These are phyloP conservation scores for Nicotiana attenuata DNA, from an alignment of 257 asterid genomes.

Conservation along the genomic window DNA sequence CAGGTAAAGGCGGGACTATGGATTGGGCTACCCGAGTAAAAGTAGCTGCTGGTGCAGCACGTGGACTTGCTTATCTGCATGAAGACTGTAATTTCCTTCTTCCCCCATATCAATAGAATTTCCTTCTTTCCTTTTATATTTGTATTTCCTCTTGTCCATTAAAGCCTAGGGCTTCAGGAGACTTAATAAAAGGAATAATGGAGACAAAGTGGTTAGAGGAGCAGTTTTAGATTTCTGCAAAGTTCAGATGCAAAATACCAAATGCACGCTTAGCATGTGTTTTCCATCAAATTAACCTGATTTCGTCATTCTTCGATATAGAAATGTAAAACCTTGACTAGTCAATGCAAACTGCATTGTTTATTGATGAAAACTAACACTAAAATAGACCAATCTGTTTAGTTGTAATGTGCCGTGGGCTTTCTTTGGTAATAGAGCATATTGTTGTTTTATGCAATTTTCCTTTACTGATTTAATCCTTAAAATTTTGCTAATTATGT, in stretches of 20 bases:
- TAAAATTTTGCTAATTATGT: not conserved
- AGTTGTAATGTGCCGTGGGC: not conserved
- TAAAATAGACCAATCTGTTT: not conserved
- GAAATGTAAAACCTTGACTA: not conserved
- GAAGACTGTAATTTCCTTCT: constrained; percentile 64
- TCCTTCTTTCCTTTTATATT: constrained; percentile 5
- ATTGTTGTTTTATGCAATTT: not conserved
- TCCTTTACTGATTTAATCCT: not conserved
- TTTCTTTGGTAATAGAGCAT: not conserved
- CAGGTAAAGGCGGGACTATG: constrained; percentile 54
- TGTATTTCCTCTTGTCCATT: not conserved
- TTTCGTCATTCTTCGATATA: not conserved
- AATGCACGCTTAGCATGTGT: not conserved
- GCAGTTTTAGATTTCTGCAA: not conserved
- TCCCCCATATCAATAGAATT: constrained; percentile 11
- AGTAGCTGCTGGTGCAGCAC: constrained; percentile 91
- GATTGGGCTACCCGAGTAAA: constrained; percentile 81
- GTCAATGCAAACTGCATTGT: not conserved
- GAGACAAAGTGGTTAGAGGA: not conserved
- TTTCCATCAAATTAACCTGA: not conserved
- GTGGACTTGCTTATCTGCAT: constrained; percentile 88
- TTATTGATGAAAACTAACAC: not conserved
- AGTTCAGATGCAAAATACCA: not conserved
- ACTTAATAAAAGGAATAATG: not conserved
- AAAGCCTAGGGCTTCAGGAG: not conserved